Percentiles rank a stretch among this genome's conserved stretches.
These are phyloP conservation scores for Zymoseptoria passerinii DNA, from an alignment of 2,329 filamentous ascomycete genomes.

Conservation along the genomic window DNA sequence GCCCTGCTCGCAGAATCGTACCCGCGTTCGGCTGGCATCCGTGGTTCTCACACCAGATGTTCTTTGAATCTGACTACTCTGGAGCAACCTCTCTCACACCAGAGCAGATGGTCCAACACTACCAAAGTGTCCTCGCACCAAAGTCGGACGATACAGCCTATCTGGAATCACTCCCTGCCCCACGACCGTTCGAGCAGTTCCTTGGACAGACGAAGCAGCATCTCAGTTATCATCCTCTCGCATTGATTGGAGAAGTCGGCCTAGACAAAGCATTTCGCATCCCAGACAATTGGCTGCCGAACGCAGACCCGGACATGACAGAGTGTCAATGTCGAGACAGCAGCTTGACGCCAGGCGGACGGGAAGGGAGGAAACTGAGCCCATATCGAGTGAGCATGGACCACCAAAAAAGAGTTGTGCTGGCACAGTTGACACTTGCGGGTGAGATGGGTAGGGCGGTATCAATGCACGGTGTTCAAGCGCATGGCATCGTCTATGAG, in stretches of 20 bases:
- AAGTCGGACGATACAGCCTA: conserved; percentile 45
- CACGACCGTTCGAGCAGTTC: conserved; percentile 52
- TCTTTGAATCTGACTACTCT: conserved; percentile 45
- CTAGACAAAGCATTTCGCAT: conserved; percentile 70
- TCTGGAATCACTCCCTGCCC: conserved; percentile 49
- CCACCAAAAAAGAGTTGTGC: conserved; percentile 61
- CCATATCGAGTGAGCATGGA: conserved; percentile 58
- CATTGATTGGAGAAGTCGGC: conserved; percentile 69
- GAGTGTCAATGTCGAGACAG: conserved; percentile 32
- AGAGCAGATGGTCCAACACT: conserved; percentile 49
- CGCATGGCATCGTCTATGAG: conserved; percentile 63
- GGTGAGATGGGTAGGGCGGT: conserved; percentile 57
- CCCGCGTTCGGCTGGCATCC: conserved; percentile 83
- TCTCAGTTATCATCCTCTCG: conserved; percentile 51
- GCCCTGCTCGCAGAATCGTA: conserved; percentile 41
- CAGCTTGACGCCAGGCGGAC: conserved; percentile 56
- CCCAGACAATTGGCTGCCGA: conserved; percentile 49
- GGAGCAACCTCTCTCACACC: conserved; percentile 30
- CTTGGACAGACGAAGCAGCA: conserved; percentile 48
- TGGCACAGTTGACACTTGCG: conserved; percentile 62
- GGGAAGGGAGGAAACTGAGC: conserved; percentile 60
- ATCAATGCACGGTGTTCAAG: conserved; percentile 67
- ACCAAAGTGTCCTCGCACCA: conserved; percentile 55
- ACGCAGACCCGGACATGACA: conserved; percentile 7
- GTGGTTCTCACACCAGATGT: conserved; percentile 75